Evolutionary conservation across 139 green algal genomes (phyloP), one percentile per base, ranked within the genome.

Genomic region (Tetratostichococcus sp.): DNA sequence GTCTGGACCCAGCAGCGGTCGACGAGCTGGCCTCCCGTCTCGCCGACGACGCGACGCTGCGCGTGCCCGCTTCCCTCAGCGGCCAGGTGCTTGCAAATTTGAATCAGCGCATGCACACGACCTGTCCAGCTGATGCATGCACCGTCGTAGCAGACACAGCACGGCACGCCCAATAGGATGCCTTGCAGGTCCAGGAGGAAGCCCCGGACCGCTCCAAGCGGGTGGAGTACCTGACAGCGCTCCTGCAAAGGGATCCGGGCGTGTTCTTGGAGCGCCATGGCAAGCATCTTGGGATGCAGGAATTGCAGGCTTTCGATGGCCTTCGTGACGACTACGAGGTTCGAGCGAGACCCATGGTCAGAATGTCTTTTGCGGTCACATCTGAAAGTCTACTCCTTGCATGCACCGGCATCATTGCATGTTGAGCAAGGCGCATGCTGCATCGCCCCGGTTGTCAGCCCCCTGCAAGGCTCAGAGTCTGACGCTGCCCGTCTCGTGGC

Each of bases 241-340:
- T 90, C 65, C 66, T 90, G 30, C 62, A 72, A n/a, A 72, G 73
- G 26, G 81, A 90, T 30, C 83, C 85, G 34, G 85, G 77, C 3
- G 79, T 88, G 0, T 91, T 91, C 59, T 69, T 91, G 0, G 80
- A 89, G 65, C 73, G 84, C 1, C 79, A 89, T 30, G 79, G 71
- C 39, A 35, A 33, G 6, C 43, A 75, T 30, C 75, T 91, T 19
- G 75, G 30, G 0, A 14, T 23, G 0, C 23, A 71, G 25, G 87
- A 91, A 58, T 65, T 79, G 2, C 71, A 33, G 14, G 65, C 71
- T 25, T 91, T 92, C 67, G 70, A 84, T 21, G 57, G 58, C 1
- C 67, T 89, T 35, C 69, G 77, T 25, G 71, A 43, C 26, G 77
- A 79, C 30, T 80, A 75, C 30, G 77, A 89, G 34, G 72, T 23